These are phyloP conservation scores for Paraconiothyrium sp. DNA, from an alignment of 2,329 filamentous ascomycete genomes.

Conservation along the genomic window DNA sequence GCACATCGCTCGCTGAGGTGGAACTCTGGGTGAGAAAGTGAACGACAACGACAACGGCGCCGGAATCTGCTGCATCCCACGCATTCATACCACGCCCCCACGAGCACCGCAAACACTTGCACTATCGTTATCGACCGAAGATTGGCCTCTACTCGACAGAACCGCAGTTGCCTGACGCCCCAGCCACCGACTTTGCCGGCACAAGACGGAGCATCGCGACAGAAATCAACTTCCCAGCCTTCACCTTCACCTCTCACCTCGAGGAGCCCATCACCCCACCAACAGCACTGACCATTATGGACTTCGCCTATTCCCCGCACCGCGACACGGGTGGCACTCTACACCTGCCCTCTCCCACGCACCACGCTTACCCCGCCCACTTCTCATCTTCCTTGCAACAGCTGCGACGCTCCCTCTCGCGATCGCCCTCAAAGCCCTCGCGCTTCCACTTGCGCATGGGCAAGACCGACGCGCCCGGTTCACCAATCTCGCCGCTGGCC, in stretches of 20 bases:
- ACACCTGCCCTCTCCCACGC: slow-evolving; percentile 84
- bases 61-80: slow-evolving; percentile 30
- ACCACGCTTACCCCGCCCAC: slow-evolving; percentile 72
- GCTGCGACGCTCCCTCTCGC: slow-evolving; percentile 85
- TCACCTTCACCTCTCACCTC: slow-evolving; percentile 24
- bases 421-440: slow-evolving; percentile 86
- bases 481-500: slow-evolving; percentile 55
- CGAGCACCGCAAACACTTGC: slow-evolving; percentile 26
- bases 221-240: slow-evolving; percentile 20
- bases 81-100: slow-evolving; percentile 38
- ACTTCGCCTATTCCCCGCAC: slow-evolving; percentile 61
- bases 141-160: slow-evolving; percentile 33
- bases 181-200: slow-evolving; percentile 18
- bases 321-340: slow-evolving; percentile 75
- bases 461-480: slow-evolving; percentile 50
- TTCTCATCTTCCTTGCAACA: slow-evolving; percentile 79
- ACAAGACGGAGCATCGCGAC: slow-evolving; percentile 19
- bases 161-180: slow-evolving; percentile 27
- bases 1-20: slow-evolving; percentile 47
- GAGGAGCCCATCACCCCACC: slow-evolving; percentile 19
- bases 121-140: slow-evolving; percentile 42
- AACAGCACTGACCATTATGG: slow-evolving; percentile 47
- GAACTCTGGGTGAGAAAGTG: slow-evolving; percentile 33
- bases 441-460: slow-evolving; percentile 71
- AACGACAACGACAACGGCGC: slow-evolving; percentile 28